Conservation (phyloP, 2,329 filamentous ascomycete species). For the Diaporthe vaccinii region DNA sequence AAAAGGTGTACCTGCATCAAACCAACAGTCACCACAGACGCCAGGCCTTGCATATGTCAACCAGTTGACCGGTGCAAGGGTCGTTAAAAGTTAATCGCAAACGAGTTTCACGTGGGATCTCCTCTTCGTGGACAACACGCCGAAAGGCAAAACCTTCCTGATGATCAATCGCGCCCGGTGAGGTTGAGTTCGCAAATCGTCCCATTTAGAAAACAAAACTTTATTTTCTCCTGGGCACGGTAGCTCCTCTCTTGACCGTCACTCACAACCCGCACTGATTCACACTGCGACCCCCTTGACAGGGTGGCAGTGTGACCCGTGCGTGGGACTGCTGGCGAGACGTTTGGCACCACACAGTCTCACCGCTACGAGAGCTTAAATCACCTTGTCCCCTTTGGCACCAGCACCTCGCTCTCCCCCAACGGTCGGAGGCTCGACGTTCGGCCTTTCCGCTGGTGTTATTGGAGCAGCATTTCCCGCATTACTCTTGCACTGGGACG, state of each 20-base stretch:
- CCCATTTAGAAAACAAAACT: background rate
- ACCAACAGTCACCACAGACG: background rate
- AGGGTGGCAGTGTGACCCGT: slow-evolving; percentile 6
- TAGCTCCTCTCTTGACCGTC: background rate
- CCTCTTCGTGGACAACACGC: background rate
- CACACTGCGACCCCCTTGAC: slow-evolving; percentile 7
- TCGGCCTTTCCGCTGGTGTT: background rate
- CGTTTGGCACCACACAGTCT: slow-evolving; percentile 22
- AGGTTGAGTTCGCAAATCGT: background rate
- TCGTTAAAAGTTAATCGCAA: background rate
- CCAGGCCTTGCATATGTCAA: background rate
- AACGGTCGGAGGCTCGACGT: background rate
- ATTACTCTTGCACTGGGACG: slow-evolving; percentile 20
- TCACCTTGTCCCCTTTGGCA: background rate
- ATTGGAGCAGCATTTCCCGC: background rate
- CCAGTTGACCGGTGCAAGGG: background rate
- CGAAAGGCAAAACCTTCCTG: background rate
- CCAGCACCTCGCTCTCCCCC: background rate
- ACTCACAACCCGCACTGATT: background rate
- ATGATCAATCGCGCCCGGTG: slow-evolving; percentile 6
- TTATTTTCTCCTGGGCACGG: background rate
- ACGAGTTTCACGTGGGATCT: slow-evolving; percentile 23
- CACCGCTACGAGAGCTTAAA: slow-evolving; percentile 25
- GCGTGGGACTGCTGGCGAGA: slow-evolving; percentile 28
- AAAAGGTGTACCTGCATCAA: background rate